Evolutionary conservation across 257 asterid species (phyloP).

Genomic region (Nicotiana otophora): DNA sequence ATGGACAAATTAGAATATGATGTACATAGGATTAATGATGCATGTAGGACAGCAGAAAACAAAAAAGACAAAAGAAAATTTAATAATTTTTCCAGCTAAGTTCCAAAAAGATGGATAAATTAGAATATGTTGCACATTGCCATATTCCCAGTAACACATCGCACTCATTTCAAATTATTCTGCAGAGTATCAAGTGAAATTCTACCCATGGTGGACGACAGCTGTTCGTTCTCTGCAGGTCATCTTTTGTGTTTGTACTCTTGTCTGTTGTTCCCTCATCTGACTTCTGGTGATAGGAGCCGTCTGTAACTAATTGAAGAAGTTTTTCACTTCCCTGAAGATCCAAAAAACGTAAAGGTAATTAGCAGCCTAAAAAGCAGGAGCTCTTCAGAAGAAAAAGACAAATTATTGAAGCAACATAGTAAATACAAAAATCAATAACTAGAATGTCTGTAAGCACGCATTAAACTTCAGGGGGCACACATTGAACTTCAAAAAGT

Average conservation of each 20-base stretch:
- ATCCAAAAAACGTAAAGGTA: background rate
- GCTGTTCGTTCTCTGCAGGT: slow-evolving; percentile 21
- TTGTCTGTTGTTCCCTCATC: slow-evolving; percentile 26
- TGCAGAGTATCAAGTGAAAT: background rate
- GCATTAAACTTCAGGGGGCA: background rate
- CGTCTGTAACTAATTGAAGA: slow-evolving; percentile 61
- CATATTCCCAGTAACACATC: background rate
- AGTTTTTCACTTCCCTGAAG: slow-evolving; percentile 93
- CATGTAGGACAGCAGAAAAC: background rate
- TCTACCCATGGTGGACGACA: slow-evolving; percentile 51
- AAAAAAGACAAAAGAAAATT: background rate
- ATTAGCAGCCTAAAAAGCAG: slow-evolving; percentile 1
- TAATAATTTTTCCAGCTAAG: background rate
- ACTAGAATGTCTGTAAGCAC: background rate
- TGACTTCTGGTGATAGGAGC: slow-evolving; percentile 30
- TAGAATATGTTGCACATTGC: background rate
- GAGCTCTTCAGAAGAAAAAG: background rate
- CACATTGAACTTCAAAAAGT: background rate
- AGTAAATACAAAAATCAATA: background rate
- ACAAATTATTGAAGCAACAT: background rate
- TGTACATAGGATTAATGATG: background rate
- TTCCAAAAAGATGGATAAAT: background rate
- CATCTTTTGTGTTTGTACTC: slow-evolving; percentile 12
- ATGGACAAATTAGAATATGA: background rate
- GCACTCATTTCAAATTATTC: background rate